Conservation (phyloP, 768 basidiomycete genomes). For the Lactarius psammicola region DNA sequence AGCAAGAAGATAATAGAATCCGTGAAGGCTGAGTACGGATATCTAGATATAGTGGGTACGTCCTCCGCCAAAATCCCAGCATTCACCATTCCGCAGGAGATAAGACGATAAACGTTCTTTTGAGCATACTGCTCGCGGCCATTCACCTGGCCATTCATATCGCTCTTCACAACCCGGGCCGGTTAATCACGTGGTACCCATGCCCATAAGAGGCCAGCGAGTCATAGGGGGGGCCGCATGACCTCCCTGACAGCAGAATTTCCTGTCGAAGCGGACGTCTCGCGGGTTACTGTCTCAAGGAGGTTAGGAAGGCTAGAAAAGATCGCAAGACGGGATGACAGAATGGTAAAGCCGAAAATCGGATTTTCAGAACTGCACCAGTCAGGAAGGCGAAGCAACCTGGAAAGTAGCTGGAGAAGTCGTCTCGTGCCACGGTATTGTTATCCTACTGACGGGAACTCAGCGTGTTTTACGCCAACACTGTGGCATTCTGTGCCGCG, state of each 20-base stretch:
- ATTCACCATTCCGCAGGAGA: background rate
- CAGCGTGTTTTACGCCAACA: background rate
- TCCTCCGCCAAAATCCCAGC: background rate
- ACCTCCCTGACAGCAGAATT: no score
- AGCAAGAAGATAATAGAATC: no score
- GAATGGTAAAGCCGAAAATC: background rate
- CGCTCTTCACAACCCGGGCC: no score
- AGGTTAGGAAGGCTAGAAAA: no score
- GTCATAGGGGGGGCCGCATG: no score
- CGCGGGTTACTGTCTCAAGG: background rate
- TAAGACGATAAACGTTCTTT: background rate
- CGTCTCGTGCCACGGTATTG: background rate
- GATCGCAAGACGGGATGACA: no score
- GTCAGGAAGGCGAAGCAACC: no score
- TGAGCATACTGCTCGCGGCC: background rate
- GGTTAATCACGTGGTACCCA: no score
- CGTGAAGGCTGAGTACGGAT: background rate
- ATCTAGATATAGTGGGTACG: background rate
- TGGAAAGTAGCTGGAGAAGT: no score
- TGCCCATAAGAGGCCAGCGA: no score
- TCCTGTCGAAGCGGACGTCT: no score
- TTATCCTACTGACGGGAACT: background rate
- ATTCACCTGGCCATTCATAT: no score
- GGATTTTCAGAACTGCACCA: background rate
- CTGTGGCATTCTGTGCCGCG: background rate